These are phyloP conservation scores for Polyrhizophydium stewartii DNA, from an alignment of 371 early-diverging fungal species.

Conservation along the genomic window DNA sequence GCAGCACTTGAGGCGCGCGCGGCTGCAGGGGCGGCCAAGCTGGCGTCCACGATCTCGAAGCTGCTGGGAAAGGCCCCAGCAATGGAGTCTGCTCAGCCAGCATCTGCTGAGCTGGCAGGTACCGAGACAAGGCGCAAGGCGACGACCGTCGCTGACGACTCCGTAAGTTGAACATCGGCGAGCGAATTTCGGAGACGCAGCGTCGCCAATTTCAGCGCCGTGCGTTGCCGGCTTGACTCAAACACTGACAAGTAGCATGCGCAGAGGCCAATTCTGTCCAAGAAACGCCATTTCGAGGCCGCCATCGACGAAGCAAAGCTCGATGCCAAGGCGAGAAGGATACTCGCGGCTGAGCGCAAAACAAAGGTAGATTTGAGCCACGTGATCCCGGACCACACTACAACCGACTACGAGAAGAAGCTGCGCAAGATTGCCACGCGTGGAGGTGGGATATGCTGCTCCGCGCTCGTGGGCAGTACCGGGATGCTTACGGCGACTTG, in stretches of 20 bases:
- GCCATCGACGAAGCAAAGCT: slow-evolving; percentile 73
- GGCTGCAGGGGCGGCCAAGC: slow-evolving; percentile 5
- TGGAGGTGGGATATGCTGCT: slow-evolving; percentile 56
- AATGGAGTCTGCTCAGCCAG: slow-evolving; percentile 40
- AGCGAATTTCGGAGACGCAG: neutral
- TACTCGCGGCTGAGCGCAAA: slow-evolving; percentile 63
- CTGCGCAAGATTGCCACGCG: slow-evolving; percentile 77
- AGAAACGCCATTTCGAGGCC: slow-evolving; percentile 64
- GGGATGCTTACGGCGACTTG: neutral
- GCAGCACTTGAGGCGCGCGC: neutral
- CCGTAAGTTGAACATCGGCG: too few relatives aligned
- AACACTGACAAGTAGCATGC: slow-evolving; percentile 3
- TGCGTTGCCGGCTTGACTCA: neutral
- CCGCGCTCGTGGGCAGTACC: neutral
- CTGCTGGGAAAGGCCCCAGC: slow-evolving; percentile 49
- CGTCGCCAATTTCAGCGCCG: too few relatives aligned
- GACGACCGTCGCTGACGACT: too few relatives aligned
- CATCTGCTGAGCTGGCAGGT: too few relatives aligned
- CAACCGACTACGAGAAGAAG: slow-evolving; percentile 72
- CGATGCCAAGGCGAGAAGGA: slow-evolving; percentile 69
- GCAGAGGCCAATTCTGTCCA: slow-evolving; percentile 66
- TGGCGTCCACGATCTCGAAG: slow-evolving; percentile 57
- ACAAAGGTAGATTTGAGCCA: slow-evolving; percentile 56
- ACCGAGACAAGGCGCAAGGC: too few relatives aligned
- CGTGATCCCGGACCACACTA: slow-evolving; percentile 59